Base-by-base conservation (phyloP, 148 eudicot species). In the Silene uniflora region DNA sequence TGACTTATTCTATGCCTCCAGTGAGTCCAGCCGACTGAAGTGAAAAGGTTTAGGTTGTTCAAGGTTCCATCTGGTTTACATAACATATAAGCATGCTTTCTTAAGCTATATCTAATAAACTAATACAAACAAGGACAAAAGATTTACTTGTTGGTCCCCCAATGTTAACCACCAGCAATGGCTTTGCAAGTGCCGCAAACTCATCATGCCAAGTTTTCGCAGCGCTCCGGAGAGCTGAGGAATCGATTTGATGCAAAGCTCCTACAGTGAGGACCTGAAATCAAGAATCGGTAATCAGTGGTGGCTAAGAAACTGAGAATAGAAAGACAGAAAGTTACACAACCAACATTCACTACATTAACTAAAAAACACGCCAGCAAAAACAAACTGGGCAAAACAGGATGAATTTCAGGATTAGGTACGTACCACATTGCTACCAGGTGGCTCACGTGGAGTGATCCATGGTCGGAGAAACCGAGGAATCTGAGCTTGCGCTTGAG, bases 171-270 rank as follows among this genome's bases (percentile, higher is more conserved):
- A 95, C 98, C 21, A 95, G 90, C 84, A 95, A 86, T 23, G 98
- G 98, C 79, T 87, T 92, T 22, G 93, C 87, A 73, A 95, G 74
- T 73, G 89, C 79, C 66, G 92, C 92, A 84, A 95, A 88, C 88
- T 92, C 98, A 70, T 95, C 90, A 75, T 95, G 98, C 98, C 98
- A 95, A 49, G 88, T 62, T 67, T 71, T 88, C 42, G 98, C 98
- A 39, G 93, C 97, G 87, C 82, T 83, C 42, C 97, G 85, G 17
- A 95, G 90, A 46, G 83, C 86, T 69, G 96, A 78, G 76, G 88
- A 85, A 84, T 95, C 98, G 83, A 89, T 67, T 80, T 89, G 96
- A 88, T 95, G 97, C 76, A 95, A 86, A 77, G 97, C 97, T 80
- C 98, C 97, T 65, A 89, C 84, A 21, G 98, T 95, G 49, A 88